Evolutionary conservation across 2,329 filamentous ascomycete species (phyloP).

Genomic region (Pseudodiploospora longispora): DNA sequence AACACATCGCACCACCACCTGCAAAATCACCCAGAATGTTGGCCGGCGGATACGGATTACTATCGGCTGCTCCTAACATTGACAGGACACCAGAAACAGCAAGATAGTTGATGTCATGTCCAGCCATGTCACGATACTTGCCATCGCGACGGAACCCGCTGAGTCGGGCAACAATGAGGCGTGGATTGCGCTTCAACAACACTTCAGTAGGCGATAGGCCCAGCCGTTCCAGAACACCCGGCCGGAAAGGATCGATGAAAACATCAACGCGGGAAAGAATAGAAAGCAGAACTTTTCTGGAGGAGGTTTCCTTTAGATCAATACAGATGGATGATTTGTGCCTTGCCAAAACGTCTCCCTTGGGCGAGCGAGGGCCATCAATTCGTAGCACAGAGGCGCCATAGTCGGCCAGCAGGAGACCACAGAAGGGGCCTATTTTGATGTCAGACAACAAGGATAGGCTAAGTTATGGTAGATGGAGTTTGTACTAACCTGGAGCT

Average conservation of each 20-base stretch:
- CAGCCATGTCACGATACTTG: constrained; percentile 78
- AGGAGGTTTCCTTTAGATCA: constrained; percentile 62
- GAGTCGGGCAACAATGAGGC: constrained; percentile 75
- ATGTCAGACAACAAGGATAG: not conserved
- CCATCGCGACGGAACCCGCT: constrained; percentile 86
- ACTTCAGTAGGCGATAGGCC: constrained; percentile 61
- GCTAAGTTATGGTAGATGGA: not conserved
- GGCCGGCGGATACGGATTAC: constrained; percentile 67
- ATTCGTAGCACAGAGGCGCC: constrained; percentile 83
- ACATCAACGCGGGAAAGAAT: constrained; percentile 69
- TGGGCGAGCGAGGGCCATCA: constrained; percentile 58
- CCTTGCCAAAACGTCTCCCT: constrained; percentile 66
- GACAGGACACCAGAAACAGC: constrained; percentile 74
- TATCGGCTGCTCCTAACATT: constrained; percentile 61
- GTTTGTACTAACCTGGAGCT: constrained; percentile 44
- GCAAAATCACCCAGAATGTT: constrained; percentile 90
- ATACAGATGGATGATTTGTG: constrained; percentile 75
- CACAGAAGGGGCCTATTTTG: constrained; percentile 69
- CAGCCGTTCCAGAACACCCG: constrained; percentile 79
- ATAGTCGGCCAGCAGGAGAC: constrained; percentile 81
- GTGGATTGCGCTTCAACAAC: constrained; percentile 60
- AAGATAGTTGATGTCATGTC: constrained; percentile 95
- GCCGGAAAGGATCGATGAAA: constrained; percentile 88
- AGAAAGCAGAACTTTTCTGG: constrained; percentile 56
- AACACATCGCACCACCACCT: constrained; percentile 75